A percentile compares a stretch with the other conserved stretches of the same genome.
These are phyloP conservation scores for Haematococcus sp. DNA, from an alignment of 139 green algal species.

Conservation along the genomic window DNA sequence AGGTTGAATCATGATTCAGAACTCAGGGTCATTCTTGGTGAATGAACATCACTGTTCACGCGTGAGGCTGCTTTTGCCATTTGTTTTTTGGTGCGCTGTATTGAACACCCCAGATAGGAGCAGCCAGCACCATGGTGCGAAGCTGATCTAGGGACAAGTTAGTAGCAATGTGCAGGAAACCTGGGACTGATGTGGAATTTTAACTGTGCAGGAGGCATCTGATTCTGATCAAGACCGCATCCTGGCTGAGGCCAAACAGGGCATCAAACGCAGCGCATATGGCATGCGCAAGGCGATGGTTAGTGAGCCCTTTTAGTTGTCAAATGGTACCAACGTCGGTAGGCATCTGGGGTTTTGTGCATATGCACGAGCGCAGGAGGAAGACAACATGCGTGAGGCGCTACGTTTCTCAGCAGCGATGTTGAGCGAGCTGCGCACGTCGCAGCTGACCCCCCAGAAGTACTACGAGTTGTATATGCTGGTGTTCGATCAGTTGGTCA, in stretches of 20 bases:
- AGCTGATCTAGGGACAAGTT: background rate
- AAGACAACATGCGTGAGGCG: slow-evolving; percentile 91
- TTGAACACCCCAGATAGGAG: too few relatives aligned
- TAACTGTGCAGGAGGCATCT: background rate
- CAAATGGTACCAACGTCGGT: background rate
- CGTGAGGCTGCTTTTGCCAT: too few relatives aligned
- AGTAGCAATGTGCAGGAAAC: background rate
- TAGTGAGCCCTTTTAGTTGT: background rate
- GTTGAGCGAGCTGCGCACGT: slow-evolving; percentile 93
- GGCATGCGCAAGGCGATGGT: slow-evolving; percentile 84
- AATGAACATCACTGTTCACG: too few relatives aligned
- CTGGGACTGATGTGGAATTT: background rate
- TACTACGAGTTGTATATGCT: slow-evolving; percentile 99
- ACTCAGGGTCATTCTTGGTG: too few relatives aligned
- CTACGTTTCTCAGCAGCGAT: slow-evolving; percentile 86
- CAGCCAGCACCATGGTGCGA: too few relatives aligned
- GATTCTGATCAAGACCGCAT: slow-evolving; percentile 64
- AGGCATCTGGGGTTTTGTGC: background rate
- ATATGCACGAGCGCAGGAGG: slow-evolving; percentile 61
- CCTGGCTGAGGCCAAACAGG: slow-evolving; percentile 62
- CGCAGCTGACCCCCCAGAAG: slow-evolving; percentile 84
- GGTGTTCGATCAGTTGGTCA: slow-evolving; percentile 80
- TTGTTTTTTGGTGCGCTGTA: too few relatives aligned
- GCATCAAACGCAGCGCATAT: slow-evolving; percentile 78
- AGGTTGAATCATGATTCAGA: too few relatives aligned